Conservation (phyloP, 129 eudicot species). For the Cynara cardunculus region DNA sequence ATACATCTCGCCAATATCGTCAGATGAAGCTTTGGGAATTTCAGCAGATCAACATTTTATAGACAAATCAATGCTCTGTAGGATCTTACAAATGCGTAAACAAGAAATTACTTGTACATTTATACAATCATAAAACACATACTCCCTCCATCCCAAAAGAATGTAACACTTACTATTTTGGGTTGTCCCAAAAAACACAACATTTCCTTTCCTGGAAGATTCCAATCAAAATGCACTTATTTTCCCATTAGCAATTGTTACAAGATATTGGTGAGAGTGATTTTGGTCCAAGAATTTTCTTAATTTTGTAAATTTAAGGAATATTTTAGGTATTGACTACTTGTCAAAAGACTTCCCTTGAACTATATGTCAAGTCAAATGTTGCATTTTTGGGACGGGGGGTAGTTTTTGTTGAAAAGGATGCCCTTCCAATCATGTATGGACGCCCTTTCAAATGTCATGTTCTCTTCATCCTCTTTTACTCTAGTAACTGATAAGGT, state of each 20-base stretch:
- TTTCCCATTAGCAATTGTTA: not conserved
- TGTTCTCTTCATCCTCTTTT: not conserved
- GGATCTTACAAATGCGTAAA: not conserved
- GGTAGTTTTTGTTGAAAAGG: not conserved
- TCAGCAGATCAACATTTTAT: not conserved
- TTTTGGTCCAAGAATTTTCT: not conserved
- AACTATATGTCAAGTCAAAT: not conserved
- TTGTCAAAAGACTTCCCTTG: not conserved
- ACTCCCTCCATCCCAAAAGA: not conserved
- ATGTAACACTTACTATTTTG: not conserved
- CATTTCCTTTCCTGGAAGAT: not conserved
- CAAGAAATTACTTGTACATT: not conserved
- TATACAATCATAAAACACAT: not conserved
- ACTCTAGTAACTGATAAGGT: not conserved
- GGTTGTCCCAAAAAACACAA: not conserved
- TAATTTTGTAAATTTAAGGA: not conserved
- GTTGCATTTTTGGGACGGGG: not conserved
- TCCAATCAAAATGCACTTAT: not conserved
- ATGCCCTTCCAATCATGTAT: not conserved
- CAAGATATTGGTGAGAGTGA: constrained; percentile 9
- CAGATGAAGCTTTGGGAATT: not conserved
- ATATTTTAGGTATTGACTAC: not conserved
- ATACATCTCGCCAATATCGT: not conserved
- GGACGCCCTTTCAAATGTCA: not conserved
- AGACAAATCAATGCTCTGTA: not conserved